Base-by-base conservation (phyloP, 192 early-diverging fungal species). In the Coemansia sp. region DNA sequence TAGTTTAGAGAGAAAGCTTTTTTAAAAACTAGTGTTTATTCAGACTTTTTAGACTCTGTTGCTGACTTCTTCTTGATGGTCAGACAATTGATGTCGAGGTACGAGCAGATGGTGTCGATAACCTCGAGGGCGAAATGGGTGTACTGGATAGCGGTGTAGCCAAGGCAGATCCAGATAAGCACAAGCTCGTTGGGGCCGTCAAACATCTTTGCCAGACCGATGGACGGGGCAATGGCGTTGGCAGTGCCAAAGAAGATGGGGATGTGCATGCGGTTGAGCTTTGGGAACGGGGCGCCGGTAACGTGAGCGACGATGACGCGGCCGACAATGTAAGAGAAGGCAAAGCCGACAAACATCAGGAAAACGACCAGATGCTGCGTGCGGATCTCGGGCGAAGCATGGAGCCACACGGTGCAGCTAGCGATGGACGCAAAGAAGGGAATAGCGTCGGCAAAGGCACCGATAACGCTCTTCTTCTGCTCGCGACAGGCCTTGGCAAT, bases 261-360 rank as follows among this genome's bases (percentile, higher is more conserved):
- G 28, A 87, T 61, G 57, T 87, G 79, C 65, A 83, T 82, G 45
- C 89, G 75, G 70, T 92, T 89, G 58, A 87, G 80, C 61, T 86
- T 84, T 2, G 94, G 94, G 84, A 93, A 96, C 17, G 88, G 85
- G 49, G 89, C 86, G 28, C 93, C 88, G n/a, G 88, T 86, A 29
- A 94, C 90, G 63, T 96, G 94, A 32, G 92, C 91, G 17, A 92
- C 85, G 72, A 96, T 94, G 68, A 96, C 92, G 48, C 86, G 80
- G 18, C 91, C 90, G 48, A 94, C 92, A 34, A 89, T 90, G 71
- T 92, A 89, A 50, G 90, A 92, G 70, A 91, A 91, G 25, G 89
- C 85, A 58, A 90, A 87, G 42, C 90, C 88, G 40, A 90, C 80
- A 66, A 89, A 86, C 20, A 88, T 67, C 36, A 87, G 68, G 69